A percentile compares a stretch with the other conserved stretches of the same genome.
phyloP scores from a whole-genome alignment of 2,329 filamentous ascomycete genomes.

The Penicillium thymicola region DNA sequence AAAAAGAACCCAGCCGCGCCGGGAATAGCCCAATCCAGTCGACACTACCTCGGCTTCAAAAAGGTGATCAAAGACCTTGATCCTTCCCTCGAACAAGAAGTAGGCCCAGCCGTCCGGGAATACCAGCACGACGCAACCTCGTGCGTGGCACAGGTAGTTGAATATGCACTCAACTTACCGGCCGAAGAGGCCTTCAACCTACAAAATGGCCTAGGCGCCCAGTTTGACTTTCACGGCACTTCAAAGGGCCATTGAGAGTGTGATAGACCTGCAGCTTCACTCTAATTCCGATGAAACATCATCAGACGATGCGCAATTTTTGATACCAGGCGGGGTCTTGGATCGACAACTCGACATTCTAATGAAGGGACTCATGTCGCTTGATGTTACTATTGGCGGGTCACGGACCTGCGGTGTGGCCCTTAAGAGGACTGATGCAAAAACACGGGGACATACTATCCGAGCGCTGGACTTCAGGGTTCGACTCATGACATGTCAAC shows the following conservation, averaged over 20 bases:
- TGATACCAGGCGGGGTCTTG: slow-evolving; percentile 7
- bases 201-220: slow-evolving; percentile 21
- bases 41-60: not conserved
- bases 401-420: slow-evolving; percentile 14
- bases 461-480: slow-evolving; percentile 22
- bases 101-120: not conserved
- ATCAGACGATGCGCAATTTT: not conserved
- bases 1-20: not conserved
- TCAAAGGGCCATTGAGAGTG: slow-evolving; percentile 16
- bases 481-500: slow-evolving; percentile 4
- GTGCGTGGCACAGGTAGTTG: slow-evolving; percentile 12
- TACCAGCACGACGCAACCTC: slow-evolving; percentile 7
- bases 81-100: not conserved
- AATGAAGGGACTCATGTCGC: slow-evolving; percentile 22
- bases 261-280: slow-evolving; percentile 2
- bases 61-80: not conserved
- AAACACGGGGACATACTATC: slow-evolving; percentile 21
- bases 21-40: not conserved
- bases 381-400: slow-evolving; percentile 23
- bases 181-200: slow-evolving; percentile 18
- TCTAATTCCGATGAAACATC: no score
- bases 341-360: slow-evolving; percentile 16
- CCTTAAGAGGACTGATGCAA: slow-evolving; percentile 11
- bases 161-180: slow-evolving; percentile 12
- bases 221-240: slow-evolving; percentile 14